Conservation (phyloP, 495 filamentous ascomycete genomes). For the Tuber magnatum region DNA sequence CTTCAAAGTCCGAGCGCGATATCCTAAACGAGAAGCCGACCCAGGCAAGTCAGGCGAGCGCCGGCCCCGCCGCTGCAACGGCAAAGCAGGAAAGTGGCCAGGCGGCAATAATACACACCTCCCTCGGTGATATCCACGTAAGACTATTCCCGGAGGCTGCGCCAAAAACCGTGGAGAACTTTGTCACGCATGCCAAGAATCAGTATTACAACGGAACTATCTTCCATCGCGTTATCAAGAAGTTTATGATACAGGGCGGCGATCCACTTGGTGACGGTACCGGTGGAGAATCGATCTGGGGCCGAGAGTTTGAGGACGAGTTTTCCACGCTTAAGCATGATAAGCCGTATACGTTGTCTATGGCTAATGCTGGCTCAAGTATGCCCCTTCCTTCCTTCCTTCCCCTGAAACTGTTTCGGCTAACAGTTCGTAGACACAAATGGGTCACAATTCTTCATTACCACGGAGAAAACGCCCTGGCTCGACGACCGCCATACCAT, state of each 20-base stretch:
- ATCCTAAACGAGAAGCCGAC: slow-evolving; percentile 90
- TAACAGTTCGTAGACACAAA: slow-evolving; percentile 55
- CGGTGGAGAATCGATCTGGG: slow-evolving; percentile 96
- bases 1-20: slow-evolving; percentile 79
- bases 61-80: slow-evolving; percentile 42
- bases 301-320: slow-evolving; percentile 89
- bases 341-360: slow-evolving; percentile 89
- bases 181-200: slow-evolving; percentile 77
- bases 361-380: slow-evolving; percentile 90
- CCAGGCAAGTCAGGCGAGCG: slow-evolving; percentile 13
- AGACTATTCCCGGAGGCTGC: slow-evolving; percentile 88
- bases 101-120: slow-evolving; percentile 81
- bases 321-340: slow-evolving; percentile 88
- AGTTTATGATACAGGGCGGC: slow-evolving; percentile 96
- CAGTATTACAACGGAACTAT: slow-evolving; percentile 96
- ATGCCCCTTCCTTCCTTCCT: slow-evolving; percentile 47
- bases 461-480: slow-evolving; percentile 94
- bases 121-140: slow-evolving; percentile 88
- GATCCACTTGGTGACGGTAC: slow-evolving; percentile 94
- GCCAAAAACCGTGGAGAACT: slow-evolving; percentile 97
- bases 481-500: slow-evolving; percentile 93
- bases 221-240: slow-evolving; percentile 93
- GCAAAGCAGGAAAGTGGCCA: slow-evolving; percentile 58
- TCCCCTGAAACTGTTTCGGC: background rate
- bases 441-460: slow-evolving; percentile 93